Conservation (phyloP, 352 stramenopile species). For the Globisporangium ultimum region DNA sequence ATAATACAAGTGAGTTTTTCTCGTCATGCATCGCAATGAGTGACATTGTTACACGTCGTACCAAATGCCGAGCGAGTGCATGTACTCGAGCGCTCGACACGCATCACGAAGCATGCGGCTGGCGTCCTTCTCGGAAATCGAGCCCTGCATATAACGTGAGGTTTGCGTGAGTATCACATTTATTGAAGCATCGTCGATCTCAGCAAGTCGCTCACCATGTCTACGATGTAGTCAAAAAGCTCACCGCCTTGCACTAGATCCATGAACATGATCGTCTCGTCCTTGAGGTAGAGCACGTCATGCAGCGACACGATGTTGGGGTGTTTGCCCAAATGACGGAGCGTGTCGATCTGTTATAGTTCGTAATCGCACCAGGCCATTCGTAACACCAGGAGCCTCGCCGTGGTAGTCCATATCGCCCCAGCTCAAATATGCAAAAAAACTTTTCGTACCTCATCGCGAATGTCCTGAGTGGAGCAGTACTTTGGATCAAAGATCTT, state of each 20-base stretch:
- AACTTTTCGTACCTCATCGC: constrained; percentile 37
- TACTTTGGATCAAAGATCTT: constrained; percentile 76
- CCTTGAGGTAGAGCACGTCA: constrained; percentile 52
- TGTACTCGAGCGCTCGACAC: constrained; percentile 56
- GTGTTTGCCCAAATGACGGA: constrained; percentile 55
- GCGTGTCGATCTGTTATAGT: constrained; percentile 44
- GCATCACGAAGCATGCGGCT: constrained; percentile 62
- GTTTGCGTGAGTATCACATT: not conserved
- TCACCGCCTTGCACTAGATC: constrained; percentile 74
- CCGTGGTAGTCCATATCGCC: not conserved
- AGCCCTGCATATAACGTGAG: constrained; percentile 31
- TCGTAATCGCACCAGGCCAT: not conserved
- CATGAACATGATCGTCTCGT: constrained; percentile 79
- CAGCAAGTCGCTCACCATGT: constrained; percentile 33
- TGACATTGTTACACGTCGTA: constrained; percentile 10
- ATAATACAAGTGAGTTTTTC: not conserved
- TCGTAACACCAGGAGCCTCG: not conserved
- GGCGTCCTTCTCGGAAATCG: constrained; percentile 70
- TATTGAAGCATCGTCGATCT: not conserved
- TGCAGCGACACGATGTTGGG: constrained; percentile 70
- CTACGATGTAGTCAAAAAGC: constrained; percentile 80
- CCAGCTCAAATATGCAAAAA: not conserved
- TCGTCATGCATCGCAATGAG: too few relatives aligned
- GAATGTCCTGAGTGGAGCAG: constrained; percentile 54
- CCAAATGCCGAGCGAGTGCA: constrained; percentile 67